Percentiles rank a stretch among this genome's conserved stretches.
Evolutionary conservation across 768 basidiomycete species (phyloP).

Genomic region (Tephrocybe sp.): DNA sequence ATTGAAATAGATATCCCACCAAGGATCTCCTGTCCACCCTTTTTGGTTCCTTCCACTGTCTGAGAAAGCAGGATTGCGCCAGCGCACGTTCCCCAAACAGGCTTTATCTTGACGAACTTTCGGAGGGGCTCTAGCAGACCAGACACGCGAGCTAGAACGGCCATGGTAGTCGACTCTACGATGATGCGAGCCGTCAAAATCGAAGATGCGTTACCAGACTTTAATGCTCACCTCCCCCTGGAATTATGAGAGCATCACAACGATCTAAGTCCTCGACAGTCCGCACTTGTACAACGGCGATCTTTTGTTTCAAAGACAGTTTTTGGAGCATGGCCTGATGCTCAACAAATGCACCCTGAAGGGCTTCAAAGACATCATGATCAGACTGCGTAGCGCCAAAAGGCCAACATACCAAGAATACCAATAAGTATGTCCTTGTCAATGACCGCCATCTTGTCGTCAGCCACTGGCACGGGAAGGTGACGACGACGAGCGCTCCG

Average conservation of each 20-base stretch:
- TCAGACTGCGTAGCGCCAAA: neutral
- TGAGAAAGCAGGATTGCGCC: slow-evolving; percentile 89
- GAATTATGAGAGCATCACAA: slow-evolving; percentile 89
- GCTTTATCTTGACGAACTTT: slow-evolving; percentile 67
- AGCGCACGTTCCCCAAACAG: slow-evolving; percentile 95
- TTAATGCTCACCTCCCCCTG: slow-evolving; percentile 72
- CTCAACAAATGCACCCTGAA: slow-evolving; percentile 93
- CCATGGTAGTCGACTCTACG: slow-evolving; percentile 91
- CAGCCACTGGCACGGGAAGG: too few relatives aligned
- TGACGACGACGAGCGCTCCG: too few relatives aligned
- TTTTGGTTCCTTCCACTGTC: slow-evolving; percentile 73
- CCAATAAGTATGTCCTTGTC: neutral
- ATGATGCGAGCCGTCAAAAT: neutral
- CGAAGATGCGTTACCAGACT: slow-evolving; percentile 1
- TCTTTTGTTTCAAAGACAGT: slow-evolving; percentile 42
- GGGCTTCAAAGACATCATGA: slow-evolving; percentile 45
- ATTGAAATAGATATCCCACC: slow-evolving; percentile 80
- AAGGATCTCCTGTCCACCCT: slow-evolving; percentile 84
- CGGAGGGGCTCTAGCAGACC: slow-evolving; percentile 82
- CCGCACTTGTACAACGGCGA: slow-evolving; percentile 62
- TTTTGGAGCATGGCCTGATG: slow-evolving; percentile 73
- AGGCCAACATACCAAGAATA: neutral
- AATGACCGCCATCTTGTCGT: too few relatives aligned
- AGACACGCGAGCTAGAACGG: slow-evolving; percentile 66
- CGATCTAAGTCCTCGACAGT: slow-evolving; percentile 68